phyloP scores from a whole-genome alignment of 2,329 filamentous ascomycete genomes.

The Saccharata proteae region DNA sequence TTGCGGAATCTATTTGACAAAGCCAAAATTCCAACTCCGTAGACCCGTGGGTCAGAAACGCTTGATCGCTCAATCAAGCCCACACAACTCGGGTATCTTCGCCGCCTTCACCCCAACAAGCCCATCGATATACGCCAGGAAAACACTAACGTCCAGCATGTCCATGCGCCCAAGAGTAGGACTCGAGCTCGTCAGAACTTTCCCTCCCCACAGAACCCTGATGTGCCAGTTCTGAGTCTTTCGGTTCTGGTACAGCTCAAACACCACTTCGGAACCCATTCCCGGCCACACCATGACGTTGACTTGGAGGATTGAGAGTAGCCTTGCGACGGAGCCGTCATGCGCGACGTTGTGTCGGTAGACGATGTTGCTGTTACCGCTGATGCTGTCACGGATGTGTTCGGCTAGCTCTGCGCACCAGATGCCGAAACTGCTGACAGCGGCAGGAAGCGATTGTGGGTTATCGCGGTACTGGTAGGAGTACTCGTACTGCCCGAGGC shows the following conservation, averaged over 20 bases:
- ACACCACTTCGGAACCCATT: constrained; percentile 68
- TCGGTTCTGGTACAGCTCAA: constrained; percentile 47
- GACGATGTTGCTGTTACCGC: constrained; percentile 28
- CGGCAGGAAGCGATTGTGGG: constrained; percentile 48
- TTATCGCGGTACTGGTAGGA: constrained; percentile 60
- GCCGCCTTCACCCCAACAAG: constrained; percentile 45
- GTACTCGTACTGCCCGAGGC: constrained; percentile 72
- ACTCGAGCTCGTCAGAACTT: constrained; percentile 53
- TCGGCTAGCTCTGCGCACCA: constrained; percentile 60
- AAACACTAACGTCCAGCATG: constrained; percentile 53
- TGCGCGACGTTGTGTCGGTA: constrained; percentile 74
- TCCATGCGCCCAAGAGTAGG: constrained; percentile 56
- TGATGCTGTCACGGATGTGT: constrained; percentile 46
- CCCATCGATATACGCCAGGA: constrained; percentile 60
- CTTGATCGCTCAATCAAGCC: constrained; percentile 1
- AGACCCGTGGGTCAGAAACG: no score
- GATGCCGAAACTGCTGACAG: constrained; percentile 53
- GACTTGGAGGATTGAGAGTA: constrained; percentile 59
- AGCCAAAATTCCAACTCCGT: no score
- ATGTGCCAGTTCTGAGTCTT: constrained; percentile 23
- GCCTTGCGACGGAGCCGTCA: constrained; percentile 57
- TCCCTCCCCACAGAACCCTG: constrained; percentile 59
- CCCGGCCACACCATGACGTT: constrained; percentile 75
- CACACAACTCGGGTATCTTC: constrained; percentile 21
- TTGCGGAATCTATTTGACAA: no score